Base-by-base conservation (phyloP, 305 asterid genomes). In the Fraxinus greggii region DNA sequence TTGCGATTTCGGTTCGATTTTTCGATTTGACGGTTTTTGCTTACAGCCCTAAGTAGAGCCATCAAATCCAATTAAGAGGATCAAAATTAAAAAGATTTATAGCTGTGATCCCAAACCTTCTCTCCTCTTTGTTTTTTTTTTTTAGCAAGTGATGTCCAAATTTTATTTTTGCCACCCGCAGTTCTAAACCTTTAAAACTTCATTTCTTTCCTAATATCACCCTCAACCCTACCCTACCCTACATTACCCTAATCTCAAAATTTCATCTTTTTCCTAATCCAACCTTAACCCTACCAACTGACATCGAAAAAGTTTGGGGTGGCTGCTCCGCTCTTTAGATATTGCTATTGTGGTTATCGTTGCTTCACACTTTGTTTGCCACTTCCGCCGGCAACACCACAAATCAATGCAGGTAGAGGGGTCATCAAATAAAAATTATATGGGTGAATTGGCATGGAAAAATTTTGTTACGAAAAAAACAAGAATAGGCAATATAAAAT, bases 351-450 rank as follows among this genome's bases (percentile, higher is more conserved):
- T 10, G 69, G 74, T n/a, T 86, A 88, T 26, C 84, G 86, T 78
- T 78, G 89, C 65, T 85, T 89, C 40, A 86, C 90, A 74, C 72
- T 84, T 15, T 86, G 87, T 70, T 80, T 83, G 35, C 85, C 75
- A 54, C 78, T 80, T 9, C 79, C 28, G 26, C 76, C 48, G 4
- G 79, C 56, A 7, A 86, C 82, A 75, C 86, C 81, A 33, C 81
- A 83, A 32, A 86, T 84, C 17, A 87, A 70, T 13, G 86, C 82
- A 10, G 89, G 88, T 3, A 92, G 93, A 1, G 91, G 85, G 7
- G 95, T 79, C 86, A 91, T 89, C 89, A 94, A 8, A 5, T 93
- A 91, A 26, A 91, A 93, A 81, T 87, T 92, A n/a, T 92, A 94
- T 0, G 93, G 92, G 87, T 91, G 90, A 54, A 92, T 88, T 0